Base-by-base conservation (phyloP, 768 basidiomycete genomes). In the Trametes meyenii region DNA sequence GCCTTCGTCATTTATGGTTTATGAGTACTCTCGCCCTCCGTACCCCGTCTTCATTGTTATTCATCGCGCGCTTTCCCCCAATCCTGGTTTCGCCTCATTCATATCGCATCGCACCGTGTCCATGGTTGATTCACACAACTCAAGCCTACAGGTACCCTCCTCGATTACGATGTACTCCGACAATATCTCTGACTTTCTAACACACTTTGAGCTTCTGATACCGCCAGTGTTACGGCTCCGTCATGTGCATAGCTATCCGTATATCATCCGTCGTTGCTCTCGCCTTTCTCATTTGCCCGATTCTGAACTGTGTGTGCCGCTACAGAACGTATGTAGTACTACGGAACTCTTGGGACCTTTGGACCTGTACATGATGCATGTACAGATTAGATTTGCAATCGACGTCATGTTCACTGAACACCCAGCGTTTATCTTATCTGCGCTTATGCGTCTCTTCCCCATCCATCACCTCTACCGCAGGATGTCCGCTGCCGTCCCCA, bases 221-320 rank as follows among this genome's bases (percentile, higher is more conserved):
- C 3, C 17, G n/a, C 35, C 51, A 13, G 33, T 19, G 35, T 33
- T 48, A 45, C 48, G 56, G 42, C 50, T 48, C 38, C 56, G 29
- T 33, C 4, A 58, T 58, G 56, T 58, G 56, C 56, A 58, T 58
- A 58, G 46, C 46, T 58, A 58, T 49, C 51, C 51, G 56, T 58
- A 58, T 58, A 58, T 49, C 45, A 58, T 58, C 39, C 33, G 23
- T 40, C 42, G 48, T 48, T 56, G 55, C 55, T 56, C n/a, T 49
- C 55, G 45, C 26, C 23, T 12, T 6, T 42, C 21, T 24, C 21
- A 4, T n/a, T 42, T 3, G n/a, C n/a, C n/a, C n/a, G n/a, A n/a
- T n/a, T n/a, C n/a, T n/a, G n/a, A n/a, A n/a, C n/a, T 42, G 13
- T 42, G 14, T 14, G 11, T 13, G 40, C 40, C 40, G 40, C 50